These are phyloP conservation scores for Phlyctochytrium bullatum DNA, from an alignment of 192 early-diverging fungal genomes.

Conservation along the genomic window DNA sequence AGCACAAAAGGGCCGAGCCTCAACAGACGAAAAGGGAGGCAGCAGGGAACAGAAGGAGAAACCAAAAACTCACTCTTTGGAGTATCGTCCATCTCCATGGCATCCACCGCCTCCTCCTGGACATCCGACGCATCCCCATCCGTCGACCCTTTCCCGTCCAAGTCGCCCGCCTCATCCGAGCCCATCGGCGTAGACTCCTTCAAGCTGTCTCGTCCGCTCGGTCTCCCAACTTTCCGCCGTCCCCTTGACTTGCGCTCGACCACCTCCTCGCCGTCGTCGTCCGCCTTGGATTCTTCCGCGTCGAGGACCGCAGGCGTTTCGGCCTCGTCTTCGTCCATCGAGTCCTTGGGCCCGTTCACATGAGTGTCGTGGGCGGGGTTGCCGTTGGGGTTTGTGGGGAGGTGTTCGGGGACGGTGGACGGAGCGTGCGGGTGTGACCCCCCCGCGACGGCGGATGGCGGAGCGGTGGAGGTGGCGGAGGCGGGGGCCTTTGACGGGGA, in stretches of 20 bases:
- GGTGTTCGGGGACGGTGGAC: neutral
- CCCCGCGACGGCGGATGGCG: neutral
- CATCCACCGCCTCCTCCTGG: neutral
- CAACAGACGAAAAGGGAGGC: too few species aligned
- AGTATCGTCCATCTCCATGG: slow-evolving; percentile 2
- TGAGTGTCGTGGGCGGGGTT: neutral
- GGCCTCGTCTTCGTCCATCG: neutral
- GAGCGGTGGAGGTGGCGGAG: neutral
- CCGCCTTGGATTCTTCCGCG: neutral
- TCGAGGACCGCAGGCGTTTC: neutral
- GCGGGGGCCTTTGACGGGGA: too few species aligned
- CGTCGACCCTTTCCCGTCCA: too few species aligned
- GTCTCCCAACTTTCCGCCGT: too few species aligned
- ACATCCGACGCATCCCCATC: slow-evolving; percentile 1
- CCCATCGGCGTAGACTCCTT: too few species aligned
- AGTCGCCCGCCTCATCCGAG: too few species aligned
- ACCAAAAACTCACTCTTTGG: neutral
- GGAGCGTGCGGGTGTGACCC: neutral
- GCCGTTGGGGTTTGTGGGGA: neutral
- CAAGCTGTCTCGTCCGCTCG: too few species aligned
- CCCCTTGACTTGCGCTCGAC: too few species aligned
- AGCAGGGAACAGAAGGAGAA: neutral
- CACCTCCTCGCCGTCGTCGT: slow-evolving; percentile 12
- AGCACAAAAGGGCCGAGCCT: too few species aligned
- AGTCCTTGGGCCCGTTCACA: neutral